phyloP scores from a whole-genome alignment of 495 filamentous ascomycete genomes.

The Parachaetomium inaequale region DNA sequence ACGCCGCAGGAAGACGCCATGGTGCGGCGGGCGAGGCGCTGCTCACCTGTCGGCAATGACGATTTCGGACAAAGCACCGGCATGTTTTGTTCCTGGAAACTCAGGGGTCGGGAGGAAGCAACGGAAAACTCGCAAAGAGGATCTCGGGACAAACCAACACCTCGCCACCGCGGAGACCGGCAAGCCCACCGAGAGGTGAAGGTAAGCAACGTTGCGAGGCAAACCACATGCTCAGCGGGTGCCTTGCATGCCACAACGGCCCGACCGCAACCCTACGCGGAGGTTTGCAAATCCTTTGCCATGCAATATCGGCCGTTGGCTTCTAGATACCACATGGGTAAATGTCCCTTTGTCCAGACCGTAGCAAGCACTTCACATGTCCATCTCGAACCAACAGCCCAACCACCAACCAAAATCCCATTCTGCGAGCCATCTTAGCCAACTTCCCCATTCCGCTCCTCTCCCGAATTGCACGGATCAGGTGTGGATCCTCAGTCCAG shows the following conservation, averaged over 20 bases:
- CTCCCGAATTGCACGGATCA: slow-evolving; percentile 3
- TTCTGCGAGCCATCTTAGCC: not conserved
- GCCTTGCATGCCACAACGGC: slow-evolving; percentile 3
- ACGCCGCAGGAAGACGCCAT: not conserved
- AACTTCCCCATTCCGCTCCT: slow-evolving; percentile 9
- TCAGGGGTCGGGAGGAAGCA: not conserved
- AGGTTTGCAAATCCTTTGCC: slow-evolving; percentile 6
- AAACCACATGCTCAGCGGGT: not conserved
- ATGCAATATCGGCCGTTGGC: not conserved
- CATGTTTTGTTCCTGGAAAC: not conserved
- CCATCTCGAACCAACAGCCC: not conserved
- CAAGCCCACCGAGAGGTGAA: not conserved
- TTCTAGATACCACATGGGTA: not conserved
- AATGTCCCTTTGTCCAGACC: not conserved
- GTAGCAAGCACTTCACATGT: slow-evolving; percentile 2
- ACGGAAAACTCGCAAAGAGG: not conserved
- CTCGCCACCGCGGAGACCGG: not conserved
- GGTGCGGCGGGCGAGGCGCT: not conserved
- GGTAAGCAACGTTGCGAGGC: slow-evolving; percentile 8
- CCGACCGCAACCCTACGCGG: slow-evolving; percentile 5
- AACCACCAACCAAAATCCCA: not conserved
- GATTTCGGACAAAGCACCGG: not conserved
- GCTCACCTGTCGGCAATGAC: not conserved
- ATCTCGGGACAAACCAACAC: not conserved
- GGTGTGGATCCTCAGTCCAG: not conserved